Percentiles rank a stretch among this genome's conserved stretches.
These are phyloP conservation scores for Cucurbita moschata DNA, from an alignment of 306 rosid species.

Conservation along the genomic window DNA sequence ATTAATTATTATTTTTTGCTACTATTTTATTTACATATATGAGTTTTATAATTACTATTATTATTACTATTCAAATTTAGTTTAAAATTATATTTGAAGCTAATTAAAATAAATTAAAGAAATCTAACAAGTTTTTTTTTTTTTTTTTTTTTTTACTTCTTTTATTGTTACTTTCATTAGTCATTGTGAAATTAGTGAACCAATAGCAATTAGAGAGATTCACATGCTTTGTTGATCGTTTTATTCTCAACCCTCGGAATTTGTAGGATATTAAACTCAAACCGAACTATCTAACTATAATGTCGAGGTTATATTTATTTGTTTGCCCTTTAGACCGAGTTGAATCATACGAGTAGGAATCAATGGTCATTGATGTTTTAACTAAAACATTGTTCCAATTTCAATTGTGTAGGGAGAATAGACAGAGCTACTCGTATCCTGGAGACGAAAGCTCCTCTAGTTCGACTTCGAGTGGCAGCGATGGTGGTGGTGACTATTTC, in stretches of 20 bases:
- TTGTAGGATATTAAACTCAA: background rate
- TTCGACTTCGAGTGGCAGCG: slow-evolving; percentile 22
- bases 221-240: too few relatives aligned
- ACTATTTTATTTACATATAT: background rate
- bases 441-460: slow-evolving; percentile 30
- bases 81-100: background rate
- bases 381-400: background rate
- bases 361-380: background rate
- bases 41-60: background rate
- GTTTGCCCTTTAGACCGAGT: too few relatives aligned
- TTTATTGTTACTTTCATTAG: too few relatives aligned
- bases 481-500: slow-evolving; percentile 45
- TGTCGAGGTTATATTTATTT: background rate
- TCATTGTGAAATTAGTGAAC: too few relatives aligned
- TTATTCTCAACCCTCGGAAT: too few relatives aligned
- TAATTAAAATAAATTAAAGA: background rate
- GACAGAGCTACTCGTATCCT: slow-evolving; percentile 18
- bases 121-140: too few relatives aligned
- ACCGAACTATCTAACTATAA: too few relatives aligned
- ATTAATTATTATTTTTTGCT: background rate
- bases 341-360: background rate
- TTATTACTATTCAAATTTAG: background rate
- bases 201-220: too few relatives aligned
- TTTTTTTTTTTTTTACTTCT: too few relatives aligned
- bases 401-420: slow-evolving; percentile 44